Conservation (phyloP, 495 filamentous ascomycete genomes). For the Neurospora terricola region DNA sequence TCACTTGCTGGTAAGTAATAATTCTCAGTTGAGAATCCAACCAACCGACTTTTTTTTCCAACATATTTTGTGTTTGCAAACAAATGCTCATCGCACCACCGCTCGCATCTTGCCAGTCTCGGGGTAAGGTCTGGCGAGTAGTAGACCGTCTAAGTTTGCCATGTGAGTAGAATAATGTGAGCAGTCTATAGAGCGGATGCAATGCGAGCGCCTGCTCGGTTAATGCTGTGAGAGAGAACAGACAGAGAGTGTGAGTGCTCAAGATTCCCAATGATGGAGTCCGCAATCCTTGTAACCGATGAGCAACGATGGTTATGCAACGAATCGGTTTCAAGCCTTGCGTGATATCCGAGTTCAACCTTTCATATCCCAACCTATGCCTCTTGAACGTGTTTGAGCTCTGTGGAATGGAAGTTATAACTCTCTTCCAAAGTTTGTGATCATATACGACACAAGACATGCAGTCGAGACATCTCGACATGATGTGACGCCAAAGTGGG, state of each 20-base stretch:
- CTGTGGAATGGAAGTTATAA: not conserved
- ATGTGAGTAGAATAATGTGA: not conserved
- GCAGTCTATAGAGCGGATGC: too few species aligned
- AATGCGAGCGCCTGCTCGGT: too few species aligned
- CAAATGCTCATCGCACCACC: not conserved
- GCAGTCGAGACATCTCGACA: not conserved
- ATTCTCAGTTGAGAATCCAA: too few species aligned
- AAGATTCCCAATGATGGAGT: too few species aligned
- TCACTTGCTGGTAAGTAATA: too few species aligned
- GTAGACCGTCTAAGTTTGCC: not conserved
- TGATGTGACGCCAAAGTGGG: not conserved
- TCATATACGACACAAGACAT: not conserved
- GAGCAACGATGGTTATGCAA: not conserved
- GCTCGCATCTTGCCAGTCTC: not conserved
- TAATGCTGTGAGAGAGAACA: not conserved
- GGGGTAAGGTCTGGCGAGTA: not conserved
- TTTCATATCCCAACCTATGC: not conserved
- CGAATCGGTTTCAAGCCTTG: not conserved
- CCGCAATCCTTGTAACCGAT: not conserved
- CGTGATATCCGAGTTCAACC: not conserved
- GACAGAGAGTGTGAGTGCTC: not conserved
- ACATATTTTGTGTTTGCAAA: not conserved
- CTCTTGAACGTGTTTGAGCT: not conserved
- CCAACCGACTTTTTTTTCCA: too few species aligned
- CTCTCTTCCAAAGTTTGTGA: not conserved